Conservation (phyloP, 1,139 yeast genomes). For the Debaryomyces sp. region DNA sequence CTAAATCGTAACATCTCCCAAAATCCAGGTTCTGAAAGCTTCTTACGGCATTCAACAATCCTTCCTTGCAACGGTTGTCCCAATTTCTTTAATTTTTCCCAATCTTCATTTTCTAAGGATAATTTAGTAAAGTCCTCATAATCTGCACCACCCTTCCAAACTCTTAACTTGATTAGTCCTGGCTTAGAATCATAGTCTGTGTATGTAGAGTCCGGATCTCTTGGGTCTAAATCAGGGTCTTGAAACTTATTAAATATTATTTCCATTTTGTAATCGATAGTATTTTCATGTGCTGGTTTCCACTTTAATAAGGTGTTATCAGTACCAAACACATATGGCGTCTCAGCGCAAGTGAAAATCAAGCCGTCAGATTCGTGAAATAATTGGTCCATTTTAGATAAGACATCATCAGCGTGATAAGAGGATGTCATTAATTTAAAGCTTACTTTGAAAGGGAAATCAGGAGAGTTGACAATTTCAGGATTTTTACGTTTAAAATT, state of each 20-base stretch:
- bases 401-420: slow-evolving; percentile 77
- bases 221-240: slow-evolving; percentile 70
- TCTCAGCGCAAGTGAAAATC: slow-evolving; percentile 86
- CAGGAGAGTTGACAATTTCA: slow-evolving; percentile 62
- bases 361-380: slow-evolving; percentile 94
- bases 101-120: slow-evolving; percentile 67
- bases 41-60: slow-evolving; percentile 78
- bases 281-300: slow-evolving; percentile 96
- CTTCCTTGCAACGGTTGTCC: slow-evolving; percentile 89
- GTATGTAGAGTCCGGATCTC: slow-evolving; percentile 75
- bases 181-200: slow-evolving; percentile 85
- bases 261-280: slow-evolving; percentile 81
- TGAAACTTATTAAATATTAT: slow-evolving; percentile 66
- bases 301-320: slow-evolving; percentile 83
- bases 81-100: slow-evolving; percentile 72
- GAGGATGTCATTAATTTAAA: slow-evolving; percentile 88
- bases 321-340: slow-evolving; percentile 88
- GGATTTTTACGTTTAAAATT: slow-evolving; percentile 70
- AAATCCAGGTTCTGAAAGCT: slow-evolving; percentile 50
- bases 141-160: slow-evolving; percentile 77
- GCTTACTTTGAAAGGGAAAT: slow-evolving; percentile 83
- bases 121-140: slow-evolving; percentile 73
- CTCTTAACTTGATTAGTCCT: slow-evolving; percentile 55
- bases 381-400: slow-evolving; percentile 68
- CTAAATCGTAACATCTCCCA: slow-evolving; percentile 91